These are phyloP conservation scores for Trametes hirsuta DNA, from an alignment of 1,284 basidiomycete genomes.

Conservation along the genomic window DNA sequence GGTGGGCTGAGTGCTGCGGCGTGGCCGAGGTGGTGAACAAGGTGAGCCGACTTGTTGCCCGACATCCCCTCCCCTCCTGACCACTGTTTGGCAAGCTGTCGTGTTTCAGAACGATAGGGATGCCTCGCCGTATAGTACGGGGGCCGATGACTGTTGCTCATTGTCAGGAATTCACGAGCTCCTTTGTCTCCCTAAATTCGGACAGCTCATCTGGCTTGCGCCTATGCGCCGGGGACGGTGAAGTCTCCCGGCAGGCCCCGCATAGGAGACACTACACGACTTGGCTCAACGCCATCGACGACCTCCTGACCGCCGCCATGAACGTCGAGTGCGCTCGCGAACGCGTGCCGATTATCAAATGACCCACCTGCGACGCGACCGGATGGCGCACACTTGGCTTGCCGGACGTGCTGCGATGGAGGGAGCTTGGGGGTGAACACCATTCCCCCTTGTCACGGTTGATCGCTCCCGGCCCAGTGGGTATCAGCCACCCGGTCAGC, in stretches of 20 bases:
- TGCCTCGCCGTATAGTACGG: too few relatives aligned
- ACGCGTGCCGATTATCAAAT: constrained; percentile 9
- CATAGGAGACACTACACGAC: not conserved
- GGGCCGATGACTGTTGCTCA: too few relatives aligned
- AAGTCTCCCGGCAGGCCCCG: constrained; percentile 1
- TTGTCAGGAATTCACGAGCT: too few relatives aligned
- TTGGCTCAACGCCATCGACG: not conserved
- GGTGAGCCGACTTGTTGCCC: too few relatives aligned
- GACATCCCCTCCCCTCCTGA: too few relatives aligned
- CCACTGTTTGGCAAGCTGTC: too few relatives aligned
- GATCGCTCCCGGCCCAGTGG: constrained; percentile 15
- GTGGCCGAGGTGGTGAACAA: too few relatives aligned
- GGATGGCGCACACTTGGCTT: constrained; percentile 8
- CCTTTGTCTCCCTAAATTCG: not conserved
- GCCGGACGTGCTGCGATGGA: constrained; percentile 9
- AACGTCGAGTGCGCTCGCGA: constrained; percentile 7
- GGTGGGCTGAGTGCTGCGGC: too few relatives aligned
- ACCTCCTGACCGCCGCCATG: constrained; percentile 1
- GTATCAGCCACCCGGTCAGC: constrained; percentile 16
- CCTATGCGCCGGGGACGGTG: not conserved
- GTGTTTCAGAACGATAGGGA: too few relatives aligned
- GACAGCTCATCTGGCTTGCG: not conserved
- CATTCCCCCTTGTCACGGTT: constrained; percentile 8
- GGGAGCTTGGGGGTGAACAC: constrained; percentile 1
- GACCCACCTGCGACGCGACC: constrained; percentile 5